Evolutionary conservation across 2,329 filamentous ascomycete genomes (phyloP), one percentile per base, ranked within the genome.

Genomic region (Neonectria ditissima): DNA sequence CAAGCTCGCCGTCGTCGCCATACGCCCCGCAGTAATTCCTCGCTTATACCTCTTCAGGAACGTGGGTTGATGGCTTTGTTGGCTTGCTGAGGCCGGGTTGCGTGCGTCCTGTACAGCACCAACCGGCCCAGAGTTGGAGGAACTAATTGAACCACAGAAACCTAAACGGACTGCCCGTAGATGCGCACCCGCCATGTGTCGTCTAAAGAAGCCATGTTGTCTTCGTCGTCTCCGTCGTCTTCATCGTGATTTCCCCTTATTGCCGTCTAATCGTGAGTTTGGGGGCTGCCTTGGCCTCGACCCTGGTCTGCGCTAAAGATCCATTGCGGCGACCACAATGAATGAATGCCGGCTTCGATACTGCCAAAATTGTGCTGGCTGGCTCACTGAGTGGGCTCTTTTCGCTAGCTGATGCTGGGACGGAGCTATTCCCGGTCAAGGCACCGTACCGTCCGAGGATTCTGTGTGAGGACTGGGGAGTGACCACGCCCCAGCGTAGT

Each of bases 11-110:
- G 10, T 32, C 54, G 59, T 37, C 45, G 59, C 62, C 64, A 63
- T 62, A 61, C 62, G 63, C 62, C 58, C 71, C 71, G 73, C 67
- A 58, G 30, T 28, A 55, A 66, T 66, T 71, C 65, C 69, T 69
- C 70, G 71, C 71, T 72, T 71, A 59, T 55, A 18, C 65, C 63
- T 54, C 57, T 71, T 68, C 63, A 71, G 71, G 67, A 71, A 73
- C 67, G 61, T 67, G 63, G 69, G 65, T 65, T 65, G 43, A 6
- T 37, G 34, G 14, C 34, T 37, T 41, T 41, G n/a, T 11, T 67
- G 63, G 68, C 65, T 65, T 65, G 45, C 61, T 67, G 66, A 37
- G 34, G 14, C 34, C 14, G 34, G 16, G 34, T 37, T 37, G 34
- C 34, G 14, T 37, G 34, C 34, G 34, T 37, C 6, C 34, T n/a